These are phyloP conservation scores for Rossbeevera mucosa DNA, from an alignment of 768 basidiomycete species.

Conservation along the genomic window DNA sequence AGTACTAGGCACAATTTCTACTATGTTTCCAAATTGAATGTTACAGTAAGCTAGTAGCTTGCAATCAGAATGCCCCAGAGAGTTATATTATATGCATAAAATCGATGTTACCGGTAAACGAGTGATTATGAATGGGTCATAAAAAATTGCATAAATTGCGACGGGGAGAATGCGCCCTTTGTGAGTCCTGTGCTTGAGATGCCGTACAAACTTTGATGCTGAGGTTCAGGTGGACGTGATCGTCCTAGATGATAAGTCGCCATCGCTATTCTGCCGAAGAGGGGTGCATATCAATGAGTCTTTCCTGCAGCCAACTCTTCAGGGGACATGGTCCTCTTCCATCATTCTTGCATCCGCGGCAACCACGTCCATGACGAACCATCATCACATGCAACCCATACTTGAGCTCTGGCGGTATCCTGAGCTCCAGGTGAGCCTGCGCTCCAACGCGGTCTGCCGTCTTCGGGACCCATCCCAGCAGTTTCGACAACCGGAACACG, in stretches of 20 bases:
- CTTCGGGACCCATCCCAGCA: constrained; percentile 40
- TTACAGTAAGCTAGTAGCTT: too few species aligned
- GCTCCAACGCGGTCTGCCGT: constrained; percentile 47
- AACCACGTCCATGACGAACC: constrained; percentile 52
- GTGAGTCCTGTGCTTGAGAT: not conserved
- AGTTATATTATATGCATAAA: not conserved
- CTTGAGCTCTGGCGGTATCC: constrained; percentile 50
- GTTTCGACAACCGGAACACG: constrained; percentile 48
- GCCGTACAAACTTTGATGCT: not conserved
- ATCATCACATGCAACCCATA: constrained; percentile 57
- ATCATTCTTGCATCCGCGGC: constrained; percentile 48
- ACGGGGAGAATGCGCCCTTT: constrained; percentile 3
- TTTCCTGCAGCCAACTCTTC: constrained; percentile 35
- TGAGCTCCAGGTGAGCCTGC: constrained; percentile 56
- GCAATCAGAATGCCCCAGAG: too few species aligned
- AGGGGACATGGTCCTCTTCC: constrained; percentile 32
- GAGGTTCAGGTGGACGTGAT: not conserved
- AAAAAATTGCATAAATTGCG: not conserved
- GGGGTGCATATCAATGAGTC: constrained; percentile 13
- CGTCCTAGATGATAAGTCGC: constrained; percentile 24
- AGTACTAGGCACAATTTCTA: too few species aligned
- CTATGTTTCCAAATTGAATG: too few species aligned
- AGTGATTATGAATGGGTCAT: not conserved
- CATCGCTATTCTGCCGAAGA: constrained; percentile 8
- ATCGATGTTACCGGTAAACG: not conserved